Evolutionary conservation across 805 yeast species (phyloP), one percentile per base, ranked within the genome.

Genomic region (Cyberlindnera japonica): DNA sequence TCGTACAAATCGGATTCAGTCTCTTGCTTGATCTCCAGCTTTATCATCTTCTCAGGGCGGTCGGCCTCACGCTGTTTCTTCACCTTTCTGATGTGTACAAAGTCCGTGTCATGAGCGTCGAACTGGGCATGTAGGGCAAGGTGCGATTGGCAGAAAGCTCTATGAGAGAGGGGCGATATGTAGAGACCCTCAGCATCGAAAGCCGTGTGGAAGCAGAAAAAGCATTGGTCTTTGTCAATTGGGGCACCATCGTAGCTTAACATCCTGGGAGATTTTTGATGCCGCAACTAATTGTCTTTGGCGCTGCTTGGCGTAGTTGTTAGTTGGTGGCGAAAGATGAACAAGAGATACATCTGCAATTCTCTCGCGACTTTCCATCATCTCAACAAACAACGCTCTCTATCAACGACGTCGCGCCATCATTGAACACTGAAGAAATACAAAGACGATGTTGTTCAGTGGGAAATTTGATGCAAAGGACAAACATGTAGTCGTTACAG

Each of bases 191-290:
- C 34, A 1, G 51, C 48, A 35, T 73, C 75, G 37, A 65, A 63
- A 4, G 86, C 75, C 0, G 86, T 78, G 45, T 81, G 91, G 56
- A 83, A 91, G 38, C 90, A 83, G 63, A 76, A 91, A 66, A 84
- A 83, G 58, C 97, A 90, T 50, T 89, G 96, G 64, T 91, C 97
- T 57, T 87, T 90, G 54, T 78, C 81, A 14, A 90, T 77, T 3
- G 71, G 66, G 18, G 62, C 45, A 1, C 51, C 51, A 24, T 44
- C 48, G 35, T 43, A 47, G 7, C 20, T 16, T 3, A 51, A 32
- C 48, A 45, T 39, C 16, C 6, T 27, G 24, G 8, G 11, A 8
- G 15, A 7, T 13, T 15, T 8, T 6, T 7, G 6, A 25, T 12
- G n/a, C 9, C 6, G n/a, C 28, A 8, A 25, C 11, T 25, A 25